Percentiles rank a stretch among this genome's conserved stretches.
phyloP scores from a whole-genome alignment of 371 early-diverging fungal species.

The Entomophthora muscae region DNA sequence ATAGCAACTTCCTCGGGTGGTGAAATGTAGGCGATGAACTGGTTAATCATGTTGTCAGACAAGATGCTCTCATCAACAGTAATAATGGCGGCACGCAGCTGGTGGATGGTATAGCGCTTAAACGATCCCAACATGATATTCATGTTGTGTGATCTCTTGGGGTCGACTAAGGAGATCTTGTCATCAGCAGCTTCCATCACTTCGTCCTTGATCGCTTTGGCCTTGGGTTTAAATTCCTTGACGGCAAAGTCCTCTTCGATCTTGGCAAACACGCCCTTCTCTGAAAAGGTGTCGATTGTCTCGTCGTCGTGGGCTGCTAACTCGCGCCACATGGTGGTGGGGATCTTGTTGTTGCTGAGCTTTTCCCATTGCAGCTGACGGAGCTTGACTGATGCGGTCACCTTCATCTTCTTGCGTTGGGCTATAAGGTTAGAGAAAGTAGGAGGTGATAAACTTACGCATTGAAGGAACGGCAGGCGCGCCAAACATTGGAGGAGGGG shows the following conservation, averaged over 20 bases:
- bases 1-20: constrained; percentile 38
- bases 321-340: constrained; percentile 40
- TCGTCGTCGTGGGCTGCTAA: constrained; percentile 29
- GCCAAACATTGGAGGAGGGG: constrained; percentile 10
- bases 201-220: constrained; percentile 12
- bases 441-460: background rate
- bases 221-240: constrained; percentile 20
- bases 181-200: constrained; percentile 13
- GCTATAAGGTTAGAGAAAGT: constrained; percentile 5
- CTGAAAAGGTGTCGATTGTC: constrained; percentile 14
- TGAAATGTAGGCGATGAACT: constrained; percentile 44
- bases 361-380: constrained; percentile 80
- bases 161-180: constrained; percentile 41
- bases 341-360: constrained; percentile 34
- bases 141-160: constrained; percentile 58
- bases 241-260: constrained; percentile 62
- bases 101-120: constrained; percentile 33
- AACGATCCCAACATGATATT: constrained; percentile 55
- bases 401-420: constrained; percentile 9
- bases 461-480: constrained; percentile 7
- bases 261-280: constrained; percentile 38
- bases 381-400: constrained; percentile 31
- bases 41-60: constrained; percentile 42
- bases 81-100: constrained; percentile 36
- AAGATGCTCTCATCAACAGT: constrained; percentile 38